These are phyloP conservation scores for Aureoboletus auriporus DNA, from an alignment of 768 basidiomycete genomes.

Conservation along the genomic window DNA sequence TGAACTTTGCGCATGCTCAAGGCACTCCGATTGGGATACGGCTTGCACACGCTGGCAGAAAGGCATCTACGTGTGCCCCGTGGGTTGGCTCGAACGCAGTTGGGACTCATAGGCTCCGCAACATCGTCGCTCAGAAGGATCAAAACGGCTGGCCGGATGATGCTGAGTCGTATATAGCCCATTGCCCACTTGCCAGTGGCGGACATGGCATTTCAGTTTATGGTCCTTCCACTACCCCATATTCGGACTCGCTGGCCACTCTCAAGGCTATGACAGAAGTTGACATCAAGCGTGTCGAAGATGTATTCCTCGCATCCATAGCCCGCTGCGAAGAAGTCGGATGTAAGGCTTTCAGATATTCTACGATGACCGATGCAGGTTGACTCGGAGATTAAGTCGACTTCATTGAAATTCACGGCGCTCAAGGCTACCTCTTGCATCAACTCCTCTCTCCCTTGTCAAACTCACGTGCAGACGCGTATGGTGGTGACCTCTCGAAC, in stretches of 20 bases:
- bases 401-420: slow-evolving; percentile 69
- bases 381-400: slow-evolving; percentile 43
- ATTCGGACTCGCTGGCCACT: slow-evolving; percentile 44
- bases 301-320: slow-evolving; percentile 57
- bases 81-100: slow-evolving; percentile 49
- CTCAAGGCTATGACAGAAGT: slow-evolving; percentile 56
- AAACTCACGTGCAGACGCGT: slow-evolving; percentile 66
- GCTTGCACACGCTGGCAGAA: slow-evolving; percentile 69
- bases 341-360: slow-evolving; percentile 42
- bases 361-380: neutral
- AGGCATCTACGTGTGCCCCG: slow-evolving; percentile 66
- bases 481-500: slow-evolving; percentile 73
- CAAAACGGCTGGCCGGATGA: slow-evolving; percentile 68
- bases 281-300: slow-evolving; percentile 52
- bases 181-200: neutral
- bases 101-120: slow-evolving; percentile 27
- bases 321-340: slow-evolving; percentile 56
- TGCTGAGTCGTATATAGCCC: slow-evolving; percentile 34
- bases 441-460: slow-evolving; percentile 71
- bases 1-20: slow-evolving; percentile 69
- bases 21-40: slow-evolving; percentile 74
- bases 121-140: slow-evolving; percentile 40
- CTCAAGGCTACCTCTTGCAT: slow-evolving; percentile 63
- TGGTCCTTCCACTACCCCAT: slow-evolving; percentile 58
- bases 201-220: slow-evolving; percentile 40